phyloP scores from a whole-genome alignment of 2,329 filamentous ascomycete species.

The Alternaria atra region DNA sequence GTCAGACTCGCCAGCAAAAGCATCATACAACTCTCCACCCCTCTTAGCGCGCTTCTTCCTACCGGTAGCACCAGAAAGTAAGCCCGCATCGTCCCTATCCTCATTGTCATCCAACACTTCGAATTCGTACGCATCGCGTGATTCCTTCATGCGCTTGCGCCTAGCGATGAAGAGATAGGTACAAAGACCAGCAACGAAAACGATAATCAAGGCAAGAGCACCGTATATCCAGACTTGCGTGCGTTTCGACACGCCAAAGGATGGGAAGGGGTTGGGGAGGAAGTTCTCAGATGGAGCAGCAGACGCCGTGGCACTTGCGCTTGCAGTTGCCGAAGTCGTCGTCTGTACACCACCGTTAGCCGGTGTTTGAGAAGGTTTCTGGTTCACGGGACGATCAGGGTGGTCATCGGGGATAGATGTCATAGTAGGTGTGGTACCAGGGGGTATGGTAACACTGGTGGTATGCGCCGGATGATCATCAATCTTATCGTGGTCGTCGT shows the following conservation, averaged over 20 bases:
- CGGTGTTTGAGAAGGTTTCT: conserved; percentile 58
- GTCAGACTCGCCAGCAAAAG: conserved; percentile 92
- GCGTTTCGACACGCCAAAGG: conserved; percentile 84
- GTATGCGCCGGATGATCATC: conserved; percentile 67
- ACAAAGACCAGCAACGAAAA: conserved; percentile 84
- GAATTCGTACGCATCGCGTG: conserved; percentile 89
- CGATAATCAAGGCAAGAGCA: conserved; percentile 80
- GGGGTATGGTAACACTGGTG: conserved; percentile 62
- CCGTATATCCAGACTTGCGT: conserved; percentile 96
- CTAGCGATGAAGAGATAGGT: conserved; percentile 83
- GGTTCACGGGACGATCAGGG: conserved; percentile 65
- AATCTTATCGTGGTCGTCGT: conserved; percentile 77
- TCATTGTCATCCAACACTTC: conserved; percentile 90
- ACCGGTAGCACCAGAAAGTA: conserved; percentile 47
- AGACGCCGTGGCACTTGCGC: conserved; percentile 27
- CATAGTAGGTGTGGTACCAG: conserved; percentile 55
- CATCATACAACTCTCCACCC: conserved; percentile 94
- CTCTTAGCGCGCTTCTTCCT: conserved; percentile 63
- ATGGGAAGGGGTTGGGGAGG: conserved; percentile 86
- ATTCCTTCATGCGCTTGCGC: conserved; percentile 76
- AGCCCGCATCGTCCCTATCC: conserved; percentile 61
- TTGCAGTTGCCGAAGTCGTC: conserved; percentile 25
- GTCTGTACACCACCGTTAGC: conserved; percentile 40
- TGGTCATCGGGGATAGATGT: conserved; percentile 58
- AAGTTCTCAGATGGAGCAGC: conserved; percentile 58